Conservation (phyloP, 768 basidiomycete species). For the Austroboletus eburneus region DNA sequence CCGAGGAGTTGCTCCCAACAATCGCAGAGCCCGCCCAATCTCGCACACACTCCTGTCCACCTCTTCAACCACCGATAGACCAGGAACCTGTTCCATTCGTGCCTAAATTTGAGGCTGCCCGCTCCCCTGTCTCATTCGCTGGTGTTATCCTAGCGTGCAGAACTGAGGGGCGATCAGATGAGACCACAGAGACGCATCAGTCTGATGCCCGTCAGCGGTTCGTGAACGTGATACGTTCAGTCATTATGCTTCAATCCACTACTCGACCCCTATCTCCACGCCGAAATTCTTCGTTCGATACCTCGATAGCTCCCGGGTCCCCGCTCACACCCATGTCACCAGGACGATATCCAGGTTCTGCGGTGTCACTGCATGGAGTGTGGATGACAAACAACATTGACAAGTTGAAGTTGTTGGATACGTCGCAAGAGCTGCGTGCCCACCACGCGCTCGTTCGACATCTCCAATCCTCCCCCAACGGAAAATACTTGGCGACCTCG, state of each 20-base stretch:
- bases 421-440: constrained; percentile 41
- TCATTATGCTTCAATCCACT: constrained; percentile 41
- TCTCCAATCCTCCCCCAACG: constrained; percentile 54
- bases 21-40: constrained; percentile 20
- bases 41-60: constrained; percentile 8
- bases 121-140: constrained; percentile 23
- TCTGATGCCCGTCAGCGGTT: constrained; percentile 36
- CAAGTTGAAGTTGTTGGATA: constrained; percentile 36
- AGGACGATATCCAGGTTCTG: constrained; percentile 30
- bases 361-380: constrained; percentile 34
- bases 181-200: constrained; percentile 21
- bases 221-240: constrained; percentile 41
- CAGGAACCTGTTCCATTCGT: constrained; percentile 18
- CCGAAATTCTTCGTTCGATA: constrained; percentile 29
- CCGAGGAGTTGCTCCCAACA: constrained; percentile 23
- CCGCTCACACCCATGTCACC: constrained; percentile 26
- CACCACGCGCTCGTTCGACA: constrained; percentile 51
- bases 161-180: constrained; percentile 26
- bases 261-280: constrained; percentile 29
- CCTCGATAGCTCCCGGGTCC: constrained; percentile 19
- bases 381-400: constrained; percentile 40
- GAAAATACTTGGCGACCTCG: constrained; percentile 50
- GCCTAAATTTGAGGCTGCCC: constrained; percentile 19
- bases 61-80: constrained; percentile 12
- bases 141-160: constrained; percentile 26